Evolutionary conservation across 106 monocot species (phyloP).

Genomic region (Dendrobium nobile): DNA sequence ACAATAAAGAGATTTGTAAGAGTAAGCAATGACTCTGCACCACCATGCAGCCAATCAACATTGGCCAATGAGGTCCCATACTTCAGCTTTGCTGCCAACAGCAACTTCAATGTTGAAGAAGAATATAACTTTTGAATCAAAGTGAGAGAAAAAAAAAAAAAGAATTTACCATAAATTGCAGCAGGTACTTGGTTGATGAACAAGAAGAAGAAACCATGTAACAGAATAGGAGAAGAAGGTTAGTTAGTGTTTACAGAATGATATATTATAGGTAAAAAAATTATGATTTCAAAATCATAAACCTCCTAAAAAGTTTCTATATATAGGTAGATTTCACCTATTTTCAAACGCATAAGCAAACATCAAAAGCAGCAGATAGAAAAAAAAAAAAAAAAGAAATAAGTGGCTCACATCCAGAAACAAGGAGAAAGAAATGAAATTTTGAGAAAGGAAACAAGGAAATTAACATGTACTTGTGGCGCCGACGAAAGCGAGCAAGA

Average conservation of each 20-base stretch:
- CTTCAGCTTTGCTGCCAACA: constrained; percentile 72
- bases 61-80: constrained; percentile 98
- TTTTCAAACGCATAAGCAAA: too few relatives aligned
- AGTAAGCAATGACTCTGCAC: constrained; percentile 84
- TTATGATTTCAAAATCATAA: too few relatives aligned
- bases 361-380: too few relatives aligned
- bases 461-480: constrained; percentile 68
- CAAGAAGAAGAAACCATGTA: neutral
- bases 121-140: neutral
- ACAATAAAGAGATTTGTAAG: constrained; percentile 92
- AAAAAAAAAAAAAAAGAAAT: neutral
- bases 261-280: neutral
- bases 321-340: too few relatives aligned
- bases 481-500: constrained; percentile 89
- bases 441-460: neutral
- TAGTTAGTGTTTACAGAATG: neutral
- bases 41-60: constrained; percentile 95
- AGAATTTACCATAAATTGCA: constrained; percentile 82
- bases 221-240: constrained; percentile 22
- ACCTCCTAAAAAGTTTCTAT: too few relatives aligned
- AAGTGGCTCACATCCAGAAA: neutral
- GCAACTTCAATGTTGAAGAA: neutral
- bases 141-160: neutral
- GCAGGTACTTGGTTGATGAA: constrained; percentile 61
- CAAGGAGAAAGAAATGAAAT: neutral